Evolutionary conservation across 352 stramenopile genomes (phyloP), one percentile per base, ranked within the genome.

Genomic region (Chrysophaeum taylorii): DNA sequence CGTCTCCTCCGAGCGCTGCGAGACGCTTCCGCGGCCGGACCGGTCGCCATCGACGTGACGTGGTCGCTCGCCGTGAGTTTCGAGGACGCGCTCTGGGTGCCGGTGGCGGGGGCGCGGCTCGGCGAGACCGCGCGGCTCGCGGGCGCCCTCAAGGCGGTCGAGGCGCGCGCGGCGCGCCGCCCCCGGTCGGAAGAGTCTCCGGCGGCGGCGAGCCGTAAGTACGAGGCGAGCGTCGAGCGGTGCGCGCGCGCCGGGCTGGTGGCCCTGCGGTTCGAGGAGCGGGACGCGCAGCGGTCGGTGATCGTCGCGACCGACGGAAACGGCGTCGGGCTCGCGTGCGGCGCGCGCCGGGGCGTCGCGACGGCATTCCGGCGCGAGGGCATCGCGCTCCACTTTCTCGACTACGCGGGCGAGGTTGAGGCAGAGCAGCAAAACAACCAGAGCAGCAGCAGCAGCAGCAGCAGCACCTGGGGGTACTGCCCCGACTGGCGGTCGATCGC

Each of bases 291-390:
- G 45, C 18, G 18, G 45, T 27, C 45, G 2, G 36, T 66, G 2
- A 36, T 66, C 31, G 57, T 66, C 23, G 31, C 33, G 14, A 45
- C 35, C 12, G 57, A 66, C 57, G 57, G 57, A 9, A 45, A 66
- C 35, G 57, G 57, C 4, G 35, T 66, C 35, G 33, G 18, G 33
- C 52, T 12, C 1, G n/a, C 9, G 42, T 15, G 42, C 42, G 42
- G 42, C 15, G 15, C 42, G 48, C 18, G 48, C 18, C 18, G 18
- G n/a, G 48, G 48, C 48, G 48, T 31, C 18, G 48, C 7, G 5
- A 25, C 48, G 25, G 18, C n/a, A 9, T n/a, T 5, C 48, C 31
- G 57, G 1, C 9, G 35, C 2, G 2, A 4, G 36, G 57, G 57
- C 5, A 9, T 42, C 33, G 31, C 31, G 31, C n/a, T 66, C 9